Percentiles rank a stretch among this genome's conserved stretches.
These are phyloP conservation scores for Lipomyces starkeyi DNA, from an alignment of 805 yeast species.

Conservation along the genomic window DNA sequence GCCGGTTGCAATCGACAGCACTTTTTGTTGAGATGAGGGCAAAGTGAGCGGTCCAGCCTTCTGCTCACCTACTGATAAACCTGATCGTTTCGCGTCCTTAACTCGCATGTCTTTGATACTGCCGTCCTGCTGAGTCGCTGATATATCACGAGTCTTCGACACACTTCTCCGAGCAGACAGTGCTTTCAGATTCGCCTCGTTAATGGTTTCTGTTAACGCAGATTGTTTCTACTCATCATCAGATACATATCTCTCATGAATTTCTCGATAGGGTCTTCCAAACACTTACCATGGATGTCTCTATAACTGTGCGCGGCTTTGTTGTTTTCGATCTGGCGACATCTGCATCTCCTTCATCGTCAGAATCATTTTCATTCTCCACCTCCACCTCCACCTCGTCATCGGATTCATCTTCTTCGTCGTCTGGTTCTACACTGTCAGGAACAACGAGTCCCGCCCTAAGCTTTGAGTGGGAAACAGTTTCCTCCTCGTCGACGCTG, in stretches of 20 bases:
- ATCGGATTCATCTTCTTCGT: background rate
- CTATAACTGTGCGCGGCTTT: background rate
- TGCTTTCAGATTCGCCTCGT: background rate
- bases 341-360: background rate
- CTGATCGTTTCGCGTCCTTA: background rate
- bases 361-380: slow-evolving; percentile 5
- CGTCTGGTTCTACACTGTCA: background rate
- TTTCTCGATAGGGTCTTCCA: background rate
- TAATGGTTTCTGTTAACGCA: background rate
- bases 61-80: background rate
- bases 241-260: background rate
- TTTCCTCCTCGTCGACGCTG: background rate
- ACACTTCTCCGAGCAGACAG: background rate
- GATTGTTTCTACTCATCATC: background rate
- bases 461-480: background rate
- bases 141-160: background rate
- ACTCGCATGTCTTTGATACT: background rate
- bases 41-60: background rate
- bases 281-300: background rate
- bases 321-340: background rate
- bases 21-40: background rate
- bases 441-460: background rate
- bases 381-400: slow-evolving; percentile 10
- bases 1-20: background rate
- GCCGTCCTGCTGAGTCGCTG: background rate